These are phyloP conservation scores for Amylocystis lapponica DNA, from an alignment of 768 basidiomycete genomes.

Conservation along the genomic window DNA sequence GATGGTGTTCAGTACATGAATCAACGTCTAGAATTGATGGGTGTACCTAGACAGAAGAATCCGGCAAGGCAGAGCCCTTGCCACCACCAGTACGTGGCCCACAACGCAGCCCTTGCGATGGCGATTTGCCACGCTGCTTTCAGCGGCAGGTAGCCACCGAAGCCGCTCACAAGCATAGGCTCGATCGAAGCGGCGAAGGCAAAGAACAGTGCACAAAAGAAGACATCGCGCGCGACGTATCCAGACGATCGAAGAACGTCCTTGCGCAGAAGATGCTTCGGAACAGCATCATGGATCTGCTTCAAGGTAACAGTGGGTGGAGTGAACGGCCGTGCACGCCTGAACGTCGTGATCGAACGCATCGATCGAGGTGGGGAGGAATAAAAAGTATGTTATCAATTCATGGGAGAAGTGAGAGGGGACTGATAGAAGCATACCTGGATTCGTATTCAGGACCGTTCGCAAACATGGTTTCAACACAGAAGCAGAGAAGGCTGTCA, in stretches of 20 bases:
- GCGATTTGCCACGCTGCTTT: conserved; percentile 26
- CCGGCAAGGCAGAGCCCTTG: conserved; percentile 48
- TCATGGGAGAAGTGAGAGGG: neutral
- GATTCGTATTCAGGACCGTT: conserved; percentile 23
- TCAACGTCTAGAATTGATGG: neutral
- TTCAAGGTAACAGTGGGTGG: conserved; percentile 47
- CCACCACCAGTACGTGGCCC: conserved; percentile 45
- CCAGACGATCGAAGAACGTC: conserved; percentile 33
- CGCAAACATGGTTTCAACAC: conserved; percentile 15
- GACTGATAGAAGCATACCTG: conserved; percentile 6
- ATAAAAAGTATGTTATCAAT: neutral
- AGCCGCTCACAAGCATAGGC: conserved; percentile 32
- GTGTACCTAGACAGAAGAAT: conserved; percentile 45
- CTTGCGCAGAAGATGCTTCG: conserved; percentile 45
- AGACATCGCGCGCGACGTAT: conserved; percentile 42
- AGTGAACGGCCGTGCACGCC: conserved; percentile 39
- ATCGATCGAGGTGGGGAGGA: too few relatives aligned
- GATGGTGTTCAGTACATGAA: neutral
- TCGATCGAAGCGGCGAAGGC: conserved; percentile 39
- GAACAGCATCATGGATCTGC: conserved; percentile 50
- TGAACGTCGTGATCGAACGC: conserved; percentile 9
- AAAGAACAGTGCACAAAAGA: conserved; percentile 37
- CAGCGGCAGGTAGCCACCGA: conserved; percentile 32
- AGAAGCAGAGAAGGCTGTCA: conserved; percentile 5
- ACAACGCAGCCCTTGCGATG: conserved; percentile 30